Conservation (phyloP, 352 stramenopile genomes). For the Phytophthora chlamydospora region DNA sequence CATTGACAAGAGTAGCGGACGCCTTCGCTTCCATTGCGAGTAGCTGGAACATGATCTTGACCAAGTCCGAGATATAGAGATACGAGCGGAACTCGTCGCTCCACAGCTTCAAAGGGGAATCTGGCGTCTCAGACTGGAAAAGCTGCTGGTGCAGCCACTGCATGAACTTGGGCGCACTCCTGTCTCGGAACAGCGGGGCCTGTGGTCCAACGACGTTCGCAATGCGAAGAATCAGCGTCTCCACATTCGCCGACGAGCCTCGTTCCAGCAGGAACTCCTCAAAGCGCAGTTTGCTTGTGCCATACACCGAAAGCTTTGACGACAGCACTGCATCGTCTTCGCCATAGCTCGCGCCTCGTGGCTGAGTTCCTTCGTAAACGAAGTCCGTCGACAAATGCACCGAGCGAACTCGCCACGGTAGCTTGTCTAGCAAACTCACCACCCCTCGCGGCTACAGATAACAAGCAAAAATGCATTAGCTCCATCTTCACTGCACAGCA, state of each 20-base stretch:
- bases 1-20: slow-evolving; percentile 42
- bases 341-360: slow-evolving; percentile 34
- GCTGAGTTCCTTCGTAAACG: slow-evolving; percentile 53
- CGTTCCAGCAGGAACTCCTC: slow-evolving; percentile 41
- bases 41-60: slow-evolving; percentile 41
- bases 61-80: slow-evolving; percentile 60
- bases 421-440: slow-evolving; percentile 36
- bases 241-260: slow-evolving; percentile 8
- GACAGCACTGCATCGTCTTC: slow-evolving; percentile 37
- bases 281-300: slow-evolving; percentile 56
- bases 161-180: slow-evolving; percentile 61
- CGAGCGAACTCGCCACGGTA: slow-evolving; percentile 38
- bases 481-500: neutral
- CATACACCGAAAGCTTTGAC: slow-evolving; percentile 48
- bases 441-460: slow-evolving; percentile 39
- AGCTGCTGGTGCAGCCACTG: slow-evolving; percentile 65
- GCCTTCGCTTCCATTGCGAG: slow-evolving; percentile 2
- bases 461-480: neutral
- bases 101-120: slow-evolving; percentile 50
- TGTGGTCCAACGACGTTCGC: slow-evolving; percentile 63
- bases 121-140: slow-evolving; percentile 19
- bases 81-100: slow-evolving; percentile 72
- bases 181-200: slow-evolving; percentile 44
- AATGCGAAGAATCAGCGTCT: slow-evolving; percentile 54
- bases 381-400: slow-evolving; percentile 80